phyloP scores from a whole-genome alignment of 352 stramenopile species.

The Globisporangium canariense region DNA sequence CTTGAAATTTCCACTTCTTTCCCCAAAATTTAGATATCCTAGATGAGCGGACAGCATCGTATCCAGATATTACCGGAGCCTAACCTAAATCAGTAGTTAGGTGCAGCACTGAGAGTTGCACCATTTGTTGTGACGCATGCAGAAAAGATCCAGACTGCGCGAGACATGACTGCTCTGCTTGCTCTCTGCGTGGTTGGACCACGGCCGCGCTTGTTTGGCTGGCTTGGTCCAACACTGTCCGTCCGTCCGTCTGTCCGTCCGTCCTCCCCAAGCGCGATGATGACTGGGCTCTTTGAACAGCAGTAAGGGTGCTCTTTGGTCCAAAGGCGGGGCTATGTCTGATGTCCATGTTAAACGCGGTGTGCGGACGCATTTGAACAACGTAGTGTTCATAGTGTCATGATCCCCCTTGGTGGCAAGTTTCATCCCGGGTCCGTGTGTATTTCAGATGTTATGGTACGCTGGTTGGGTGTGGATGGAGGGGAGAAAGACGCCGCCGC shows the following conservation, averaged over 20 bases:
- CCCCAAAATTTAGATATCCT: too few species aligned
- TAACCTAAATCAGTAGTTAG: too few species aligned
- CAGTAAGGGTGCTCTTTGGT: not conserved
- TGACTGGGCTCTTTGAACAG: too few species aligned
- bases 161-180: conserved; percentile 13
- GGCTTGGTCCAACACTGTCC: not conserved
- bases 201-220: not conserved
- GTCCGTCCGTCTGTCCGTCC: not conserved
- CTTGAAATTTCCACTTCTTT: too few species aligned
- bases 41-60: too few species aligned
- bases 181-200: conserved; percentile 1
- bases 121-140: too few species aligned
- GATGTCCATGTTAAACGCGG: not conserved
- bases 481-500: too few species aligned
- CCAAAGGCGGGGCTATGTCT: not conserved
- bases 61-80: too few species aligned
- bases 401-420: not conserved
- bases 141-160: too few species aligned
- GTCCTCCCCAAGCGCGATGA: not conserved
- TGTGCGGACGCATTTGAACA: not conserved
- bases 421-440: conserved; percentile 6
- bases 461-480: not conserved
- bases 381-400: not conserved
- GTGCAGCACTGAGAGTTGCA: not conserved
- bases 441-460: conserved; percentile 8